Evolutionary conservation across 2,329 filamentous ascomycete genomes (phyloP).

Genomic region (Trichoderma brevicompactum): DNA sequence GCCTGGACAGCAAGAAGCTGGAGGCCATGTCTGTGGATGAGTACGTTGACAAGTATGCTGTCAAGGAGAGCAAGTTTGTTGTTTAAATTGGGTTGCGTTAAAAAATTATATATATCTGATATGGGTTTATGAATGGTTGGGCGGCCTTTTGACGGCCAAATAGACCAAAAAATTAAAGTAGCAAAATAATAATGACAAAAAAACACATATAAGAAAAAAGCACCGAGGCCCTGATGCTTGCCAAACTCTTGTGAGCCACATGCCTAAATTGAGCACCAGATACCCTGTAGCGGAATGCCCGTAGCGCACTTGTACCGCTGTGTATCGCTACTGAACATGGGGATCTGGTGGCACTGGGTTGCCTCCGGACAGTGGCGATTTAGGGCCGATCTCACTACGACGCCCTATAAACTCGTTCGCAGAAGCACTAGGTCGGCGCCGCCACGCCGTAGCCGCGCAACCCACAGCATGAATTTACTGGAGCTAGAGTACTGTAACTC

Average conservation of each 20-base stretch:
- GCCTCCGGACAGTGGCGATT: constrained; percentile 20
- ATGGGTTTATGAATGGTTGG: background rate
- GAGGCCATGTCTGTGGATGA: constrained; percentile 85
- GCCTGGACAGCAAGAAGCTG: constrained; percentile 73
- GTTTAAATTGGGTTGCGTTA: background rate
- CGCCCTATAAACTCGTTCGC: background rate
- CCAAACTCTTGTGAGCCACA: background rate
- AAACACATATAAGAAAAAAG: background rate
- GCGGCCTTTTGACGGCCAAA: background rate
- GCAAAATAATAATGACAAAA: constrained; percentile 2
- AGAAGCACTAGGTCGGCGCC: background rate
- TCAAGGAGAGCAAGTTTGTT: constrained; percentile 65
- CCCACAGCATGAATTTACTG: background rate
- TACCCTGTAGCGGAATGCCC: too few relatives aligned
- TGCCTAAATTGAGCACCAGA: too few relatives aligned
- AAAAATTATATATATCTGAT: background rate
- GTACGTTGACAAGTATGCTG: constrained; percentile 84
- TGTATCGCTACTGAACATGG: too few relatives aligned
- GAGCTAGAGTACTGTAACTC: background rate
- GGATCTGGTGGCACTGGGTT: background rate
- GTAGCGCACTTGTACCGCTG: too few relatives aligned
- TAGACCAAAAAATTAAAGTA: background rate
- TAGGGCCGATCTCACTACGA: background rate
- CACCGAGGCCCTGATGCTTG: background rate
- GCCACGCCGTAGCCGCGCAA: background rate